phyloP scores from a whole-genome alignment of 1,284 basidiomycete genomes.

The Kwoniella shivajii region DNA sequence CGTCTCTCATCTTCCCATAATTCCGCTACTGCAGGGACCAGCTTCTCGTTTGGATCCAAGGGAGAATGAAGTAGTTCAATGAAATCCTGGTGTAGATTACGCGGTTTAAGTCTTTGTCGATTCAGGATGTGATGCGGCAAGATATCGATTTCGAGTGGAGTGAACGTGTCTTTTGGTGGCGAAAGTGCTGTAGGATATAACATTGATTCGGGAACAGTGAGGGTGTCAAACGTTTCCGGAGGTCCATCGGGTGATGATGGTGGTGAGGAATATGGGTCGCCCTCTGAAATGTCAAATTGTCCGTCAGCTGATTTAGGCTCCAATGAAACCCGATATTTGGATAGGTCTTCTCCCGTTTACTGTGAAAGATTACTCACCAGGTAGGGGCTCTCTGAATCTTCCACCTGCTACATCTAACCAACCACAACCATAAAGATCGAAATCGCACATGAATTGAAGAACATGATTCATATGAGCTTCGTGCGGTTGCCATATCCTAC shows the following conservation, averaged over 20 bases:
- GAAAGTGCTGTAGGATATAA: conserved; percentile 52
- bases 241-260: conserved; percentile 10
- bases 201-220: conserved; percentile 40
- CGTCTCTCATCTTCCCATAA: conserved; percentile 92
- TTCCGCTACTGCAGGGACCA: conserved; percentile 85
- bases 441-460: conserved; percentile 94
- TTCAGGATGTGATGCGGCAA: conserved; percentile 83
- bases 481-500: conserved; percentile 73
- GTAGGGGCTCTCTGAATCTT: conserved; percentile 58
- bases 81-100: conserved; percentile 75
- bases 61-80: conserved; percentile 62
- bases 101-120: conserved; percentile 65
- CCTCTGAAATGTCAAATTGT: conserved; percentile 36
- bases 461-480: conserved; percentile 89
- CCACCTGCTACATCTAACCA: conserved; percentile 69
- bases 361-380: conserved; percentile 47
- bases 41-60: conserved; percentile 65
- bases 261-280: conserved; percentile 39
- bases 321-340: not conserved
- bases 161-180: conserved; percentile 68
- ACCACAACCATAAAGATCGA: conserved; percentile 92
- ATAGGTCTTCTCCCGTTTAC: not conserved
- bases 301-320: not conserved
- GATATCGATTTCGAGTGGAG: conserved; percentile 80
- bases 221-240: conserved; percentile 33